These are phyloP conservation scores for Echites panduratus DNA, from an alignment of 257 asterid species.

Conservation along the genomic window DNA sequence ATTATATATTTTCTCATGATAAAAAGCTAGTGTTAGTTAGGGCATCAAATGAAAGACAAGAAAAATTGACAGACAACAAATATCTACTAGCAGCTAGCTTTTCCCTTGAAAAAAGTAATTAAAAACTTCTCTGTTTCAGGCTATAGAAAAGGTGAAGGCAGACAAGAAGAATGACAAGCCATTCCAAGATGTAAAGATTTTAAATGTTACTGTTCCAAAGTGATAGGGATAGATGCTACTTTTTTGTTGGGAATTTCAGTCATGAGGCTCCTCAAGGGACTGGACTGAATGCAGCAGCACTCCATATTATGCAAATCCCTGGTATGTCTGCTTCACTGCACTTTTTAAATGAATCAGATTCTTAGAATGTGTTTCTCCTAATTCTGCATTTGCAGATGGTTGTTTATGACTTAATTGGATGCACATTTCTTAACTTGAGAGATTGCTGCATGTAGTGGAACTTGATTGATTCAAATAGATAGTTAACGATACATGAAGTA, in stretches of 20 bases:
- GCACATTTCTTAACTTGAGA: not conserved
- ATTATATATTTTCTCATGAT: not conserved
- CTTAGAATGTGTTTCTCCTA: not conserved
- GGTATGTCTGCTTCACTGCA: not conserved
- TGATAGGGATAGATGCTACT: constrained; percentile 13
- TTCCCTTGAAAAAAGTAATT: not conserved
- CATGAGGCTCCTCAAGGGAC: not conserved
- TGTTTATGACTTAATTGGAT: not conserved
- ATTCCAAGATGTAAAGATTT: constrained; percentile 83
- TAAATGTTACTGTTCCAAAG: constrained; percentile 87
- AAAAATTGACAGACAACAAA: too few species aligned
- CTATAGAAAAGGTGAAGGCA: constrained; percentile 88
- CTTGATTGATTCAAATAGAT: not conserved
- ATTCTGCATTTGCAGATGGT: not conserved
- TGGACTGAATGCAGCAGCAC: not conserved
- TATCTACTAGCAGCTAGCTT: not conserved
- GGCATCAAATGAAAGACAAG: not conserved
- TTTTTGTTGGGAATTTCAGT: not conserved
- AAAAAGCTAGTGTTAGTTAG: not conserved
- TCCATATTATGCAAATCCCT: not conserved
- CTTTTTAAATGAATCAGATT: not conserved
- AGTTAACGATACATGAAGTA: not conserved
- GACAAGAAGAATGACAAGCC: constrained; percentile 89
- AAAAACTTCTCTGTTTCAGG: constrained; percentile 38
- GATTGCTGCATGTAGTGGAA: not conserved